These are phyloP conservation scores for Cercophora samala DNA, from an alignment of 495 filamentous ascomycete species.

Conservation along the genomic window DNA sequence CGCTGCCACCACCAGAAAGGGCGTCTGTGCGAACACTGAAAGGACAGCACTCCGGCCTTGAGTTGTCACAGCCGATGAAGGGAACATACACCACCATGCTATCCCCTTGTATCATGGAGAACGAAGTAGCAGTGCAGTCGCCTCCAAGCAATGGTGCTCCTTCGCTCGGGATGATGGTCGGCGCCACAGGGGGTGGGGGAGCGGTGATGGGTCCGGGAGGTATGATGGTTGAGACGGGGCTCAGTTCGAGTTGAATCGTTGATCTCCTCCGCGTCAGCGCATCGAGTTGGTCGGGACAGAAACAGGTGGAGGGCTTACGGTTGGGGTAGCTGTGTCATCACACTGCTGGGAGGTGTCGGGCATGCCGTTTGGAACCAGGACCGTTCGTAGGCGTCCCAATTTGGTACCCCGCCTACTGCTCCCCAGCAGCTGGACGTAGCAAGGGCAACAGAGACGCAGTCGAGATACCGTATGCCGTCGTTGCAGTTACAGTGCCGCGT, in stretches of 20 bases:
- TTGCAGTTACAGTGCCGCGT: slow-evolving; percentile 24
- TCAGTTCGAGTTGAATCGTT: slow-evolving; percentile 18
- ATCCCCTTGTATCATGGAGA: slow-evolving; percentile 24
- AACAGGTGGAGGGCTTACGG: slow-evolving; percentile 13
- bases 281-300: not conserved
- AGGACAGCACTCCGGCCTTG: slow-evolving; percentile 28
- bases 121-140: slow-evolving; percentile 21
- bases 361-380: slow-evolving; percentile 23
- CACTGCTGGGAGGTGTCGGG: slow-evolving; percentile 19
- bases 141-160: slow-evolving; percentile 18
- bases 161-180: slow-evolving; percentile 14
- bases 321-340: slow-evolving; percentile 23
- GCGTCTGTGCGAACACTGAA: slow-evolving; percentile 19
- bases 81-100: slow-evolving; percentile 26
- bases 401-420: slow-evolving; percentile 15
- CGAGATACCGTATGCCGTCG: slow-evolving; percentile 24
- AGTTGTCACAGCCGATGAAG: slow-evolving; percentile 25
- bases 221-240: slow-evolving; percentile 17
- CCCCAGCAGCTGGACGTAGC: slow-evolving; percentile 24
- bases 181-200: slow-evolving; percentile 1
- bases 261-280: slow-evolving; percentile 5
- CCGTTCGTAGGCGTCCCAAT: slow-evolving; percentile 26
- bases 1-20: not conserved
- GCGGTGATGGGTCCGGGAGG: slow-evolving; percentile 13
- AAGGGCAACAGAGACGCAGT: slow-evolving; percentile 26